These are phyloP conservation scores for Phallus indusiatus DNA, from an alignment of 768 basidiomycete genomes.

Conservation along the genomic window DNA sequence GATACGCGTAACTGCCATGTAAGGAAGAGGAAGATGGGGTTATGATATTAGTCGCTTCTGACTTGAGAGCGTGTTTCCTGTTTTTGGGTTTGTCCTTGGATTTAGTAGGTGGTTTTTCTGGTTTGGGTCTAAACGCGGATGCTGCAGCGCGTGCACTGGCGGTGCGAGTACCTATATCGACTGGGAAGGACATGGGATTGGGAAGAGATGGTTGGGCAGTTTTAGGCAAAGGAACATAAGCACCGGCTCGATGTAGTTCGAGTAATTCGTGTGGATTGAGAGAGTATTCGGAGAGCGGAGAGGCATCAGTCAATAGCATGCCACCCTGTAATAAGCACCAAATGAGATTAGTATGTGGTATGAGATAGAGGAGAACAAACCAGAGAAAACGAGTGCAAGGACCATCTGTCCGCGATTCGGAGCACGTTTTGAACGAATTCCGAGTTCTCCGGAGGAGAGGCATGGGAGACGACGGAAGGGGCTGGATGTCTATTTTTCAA, in stretches of 20 bases:
- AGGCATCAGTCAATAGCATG: slow-evolving; percentile 60
- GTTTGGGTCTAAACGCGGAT: neutral
- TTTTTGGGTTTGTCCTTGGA: neutral
- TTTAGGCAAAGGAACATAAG: slow-evolving; percentile 35
- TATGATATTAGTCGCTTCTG: neutral
- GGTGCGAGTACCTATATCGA: neutral
- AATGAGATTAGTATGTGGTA: slow-evolving; percentile 33
- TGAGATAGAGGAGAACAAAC: neutral
- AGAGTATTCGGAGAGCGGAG: slow-evolving; percentile 45
- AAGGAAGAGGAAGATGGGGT: neutral
- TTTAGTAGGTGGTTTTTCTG: neutral
- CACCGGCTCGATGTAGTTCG: slow-evolving; percentile 47
- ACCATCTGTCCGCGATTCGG: neutral
- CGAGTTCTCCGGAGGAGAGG: neutral
- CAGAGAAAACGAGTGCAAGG: slow-evolving; percentile 1
- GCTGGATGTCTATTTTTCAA: neutral
- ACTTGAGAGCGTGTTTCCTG: neutral
- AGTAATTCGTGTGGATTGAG: slow-evolving; percentile 56
- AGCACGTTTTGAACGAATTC: neutral
- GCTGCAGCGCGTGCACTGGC: neutral
- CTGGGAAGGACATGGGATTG: neutral
- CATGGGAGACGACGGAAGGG: neutral
- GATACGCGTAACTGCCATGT: neutral
- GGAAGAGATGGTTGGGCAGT: slow-evolving; percentile 16
- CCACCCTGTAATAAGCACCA: slow-evolving; percentile 58